These are phyloP conservation scores for Circinella umbellata DNA, from an alignment of 371 early-diverging fungal species.

Conservation along the genomic window DNA sequence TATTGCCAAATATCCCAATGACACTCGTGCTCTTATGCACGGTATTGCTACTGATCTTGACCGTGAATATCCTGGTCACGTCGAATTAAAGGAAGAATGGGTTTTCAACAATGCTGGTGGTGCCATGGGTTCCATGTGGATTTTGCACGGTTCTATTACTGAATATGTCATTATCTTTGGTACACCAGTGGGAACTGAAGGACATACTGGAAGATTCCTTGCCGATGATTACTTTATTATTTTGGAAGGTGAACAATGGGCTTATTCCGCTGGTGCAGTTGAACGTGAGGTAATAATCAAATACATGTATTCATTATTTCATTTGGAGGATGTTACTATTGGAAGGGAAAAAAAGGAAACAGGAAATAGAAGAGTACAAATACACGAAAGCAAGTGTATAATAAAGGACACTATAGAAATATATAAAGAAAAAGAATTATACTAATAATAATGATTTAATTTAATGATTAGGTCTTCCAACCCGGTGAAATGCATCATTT, in stretches of 20 bases:
- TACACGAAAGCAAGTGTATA: not conserved
- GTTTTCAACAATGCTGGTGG: conserved; percentile 64
- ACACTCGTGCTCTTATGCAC: conserved; percentile 38
- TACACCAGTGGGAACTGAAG: conserved; percentile 61
- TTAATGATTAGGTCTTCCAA: conserved; percentile 37
- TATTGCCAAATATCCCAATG: conserved; percentile 43
- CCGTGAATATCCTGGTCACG: conserved; percentile 51
- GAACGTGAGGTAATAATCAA: conserved; percentile 31
- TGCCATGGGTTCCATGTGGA: conserved; percentile 65
- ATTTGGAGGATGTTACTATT: no score
- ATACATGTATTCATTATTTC: not conserved
- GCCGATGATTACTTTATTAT: conserved; percentile 66
- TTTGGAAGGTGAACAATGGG: conserved; percentile 64
- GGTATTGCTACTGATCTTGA: conserved; percentile 44
- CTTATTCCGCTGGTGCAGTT: conserved; percentile 49
- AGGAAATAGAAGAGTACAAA: not conserved
- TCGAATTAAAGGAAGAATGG: conserved; percentile 52
- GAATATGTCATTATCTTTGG: conserved; percentile 64
- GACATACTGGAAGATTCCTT: conserved; percentile 55
- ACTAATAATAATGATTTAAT: not conserved
- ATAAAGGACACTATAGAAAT: not conserved
- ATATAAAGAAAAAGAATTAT: no score
- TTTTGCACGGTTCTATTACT: conserved; percentile 54
- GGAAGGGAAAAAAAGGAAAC: not conserved
- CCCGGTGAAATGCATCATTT: conserved; percentile 59